phyloP scores from a whole-genome alignment of 2,329 filamentous ascomycete species.

The Aureobasidium sp. region DNA sequence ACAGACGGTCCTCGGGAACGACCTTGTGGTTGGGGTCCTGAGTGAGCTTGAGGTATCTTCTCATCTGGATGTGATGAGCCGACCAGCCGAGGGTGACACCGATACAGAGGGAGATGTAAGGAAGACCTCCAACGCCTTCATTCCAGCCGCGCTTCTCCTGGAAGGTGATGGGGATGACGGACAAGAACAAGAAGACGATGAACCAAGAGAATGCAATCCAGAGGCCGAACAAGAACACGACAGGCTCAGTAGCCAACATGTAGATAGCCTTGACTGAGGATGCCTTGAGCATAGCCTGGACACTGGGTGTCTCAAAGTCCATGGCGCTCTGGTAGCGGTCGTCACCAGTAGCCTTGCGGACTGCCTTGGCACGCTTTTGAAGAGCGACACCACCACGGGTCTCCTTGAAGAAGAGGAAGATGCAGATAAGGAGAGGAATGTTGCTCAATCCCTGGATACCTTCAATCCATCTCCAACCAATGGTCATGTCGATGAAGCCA shows the following conservation, averaged over 20 bases:
- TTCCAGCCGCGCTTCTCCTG: conserved; percentile 46
- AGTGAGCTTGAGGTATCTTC: conserved; percentile 41
- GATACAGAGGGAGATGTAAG: conserved; percentile 46
- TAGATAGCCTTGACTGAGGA: conserved; percentile 48
- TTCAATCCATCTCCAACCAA: conserved; percentile 51
- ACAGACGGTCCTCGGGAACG: conserved; percentile 42
- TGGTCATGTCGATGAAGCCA: conserved; percentile 47
- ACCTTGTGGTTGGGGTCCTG: conserved; percentile 28
- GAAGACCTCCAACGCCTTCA: conserved; percentile 44
- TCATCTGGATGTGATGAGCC: conserved; percentile 45
- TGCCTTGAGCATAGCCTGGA: conserved; percentile 41
- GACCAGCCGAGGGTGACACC: conserved; percentile 43
- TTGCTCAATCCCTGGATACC: conserved; percentile 48
- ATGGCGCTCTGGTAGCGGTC: conserved; percentile 45
- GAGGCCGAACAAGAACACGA: conserved; percentile 45
- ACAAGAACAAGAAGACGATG: conserved; percentile 49
- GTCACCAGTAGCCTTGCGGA: conserved; percentile 43
- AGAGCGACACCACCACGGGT: conserved; percentile 44
- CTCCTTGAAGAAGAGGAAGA: conserved; percentile 40
- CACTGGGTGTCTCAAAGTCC: conserved; percentile 45
- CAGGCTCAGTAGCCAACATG: conserved; percentile 45
- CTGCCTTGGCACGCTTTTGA: conserved; percentile 42
- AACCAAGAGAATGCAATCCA: conserved; percentile 51
- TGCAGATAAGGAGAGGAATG: conserved; percentile 41
- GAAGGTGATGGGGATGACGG: conserved; percentile 46